Base-by-base conservation (phyloP, 805 yeast genomes). In the Yamadazyma laniorum region DNA sequence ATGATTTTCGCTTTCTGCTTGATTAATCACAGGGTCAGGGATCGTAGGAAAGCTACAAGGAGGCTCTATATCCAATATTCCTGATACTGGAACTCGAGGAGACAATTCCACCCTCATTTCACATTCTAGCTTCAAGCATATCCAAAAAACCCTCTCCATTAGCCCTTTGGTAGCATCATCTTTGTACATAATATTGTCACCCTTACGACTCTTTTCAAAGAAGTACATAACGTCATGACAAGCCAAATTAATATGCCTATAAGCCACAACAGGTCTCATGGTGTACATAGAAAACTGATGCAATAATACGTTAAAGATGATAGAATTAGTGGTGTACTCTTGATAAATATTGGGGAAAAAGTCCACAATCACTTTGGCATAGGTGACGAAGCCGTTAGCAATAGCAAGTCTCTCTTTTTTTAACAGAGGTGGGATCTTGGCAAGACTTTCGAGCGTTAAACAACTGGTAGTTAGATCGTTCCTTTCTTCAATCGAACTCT, bases 121-220 rank as follows among this genome's bases (percentile, higher is more conserved):
- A 38, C 65, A 60, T 41, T 65, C 70, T 25, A 64, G 47, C 42
- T 65, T 65, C 28, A 61, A 47, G 35, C 69, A 61, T 6, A 56
- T 51, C 70, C 70, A 65, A 39, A 59, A 65, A 8, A 64, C 46
- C 11, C 66, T 42, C 29, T 59, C 67, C 16, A 55, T 51, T 6
- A 49, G 37, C 18, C 49, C 52, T 18, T 47, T 46, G 9, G 49
- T 45, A 4, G 34, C 21, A 6, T 22, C 33, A 25, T 22, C 17
- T 16, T 37, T 34, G 25, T 31, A 40, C 3, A 34, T 19, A 3
- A 44, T 19, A 6, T 37, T 39, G 15, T 19, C 21, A 8, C 25
- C 15, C 21, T 39, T 32, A 23, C 39, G 42, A 25, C 45, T 52
- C 19, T 43, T 47, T 29, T 58, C 55, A 18, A 65, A 41, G 32